Percentiles rank a stretch among this genome's conserved stretches.
Evolutionary conservation across 495 filamentous ascomycete genomes (phyloP).

Genomic region (Paragyromitra xinjiangensis): DNA sequence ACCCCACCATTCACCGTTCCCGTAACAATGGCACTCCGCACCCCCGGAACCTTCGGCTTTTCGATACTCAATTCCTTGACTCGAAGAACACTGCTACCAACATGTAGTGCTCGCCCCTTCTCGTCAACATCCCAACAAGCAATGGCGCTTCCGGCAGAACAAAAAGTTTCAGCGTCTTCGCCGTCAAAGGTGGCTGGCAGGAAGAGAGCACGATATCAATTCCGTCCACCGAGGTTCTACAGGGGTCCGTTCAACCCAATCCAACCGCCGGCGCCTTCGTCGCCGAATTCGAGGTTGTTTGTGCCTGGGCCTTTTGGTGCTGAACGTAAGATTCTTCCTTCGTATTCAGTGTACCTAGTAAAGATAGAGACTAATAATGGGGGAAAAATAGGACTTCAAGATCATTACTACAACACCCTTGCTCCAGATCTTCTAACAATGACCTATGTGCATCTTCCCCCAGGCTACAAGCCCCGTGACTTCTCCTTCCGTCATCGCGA

Average conservation of each 20-base stretch:
- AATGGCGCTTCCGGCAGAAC: constrained; percentile 21
- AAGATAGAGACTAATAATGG: background rate
- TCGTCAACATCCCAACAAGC: constrained; percentile 8
- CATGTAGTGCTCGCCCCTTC: constrained; percentile 12
- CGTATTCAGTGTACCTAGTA: background rate
- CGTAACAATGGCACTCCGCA: constrained; percentile 44
- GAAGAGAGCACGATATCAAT: constrained; percentile 70
- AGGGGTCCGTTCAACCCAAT: constrained; percentile 92
- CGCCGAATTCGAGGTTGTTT: constrained; percentile 86
- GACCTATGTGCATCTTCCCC: constrained; percentile 79
- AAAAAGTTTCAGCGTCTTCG: constrained; percentile 52
- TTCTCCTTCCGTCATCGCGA: constrained; percentile 70
- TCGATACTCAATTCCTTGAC: constrained; percentile 13
- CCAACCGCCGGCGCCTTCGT: constrained; percentile 81
- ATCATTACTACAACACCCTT: constrained; percentile 87
- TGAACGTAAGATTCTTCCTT: constrained; percentile 64
- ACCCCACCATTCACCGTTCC: constrained; percentile 18
- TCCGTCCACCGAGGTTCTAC: constrained; percentile 88
- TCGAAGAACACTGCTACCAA: constrained; percentile 4
- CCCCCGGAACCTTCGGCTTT: constrained; percentile 16
- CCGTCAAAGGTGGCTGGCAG: constrained; percentile 36
- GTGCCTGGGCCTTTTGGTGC: constrained; percentile 92
- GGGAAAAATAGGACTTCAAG: constrained; percentile 65
- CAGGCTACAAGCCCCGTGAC: constrained; percentile 73
- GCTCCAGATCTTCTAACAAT: constrained; percentile 91